These are phyloP conservation scores for Solanum pinnatisectum DNA, from an alignment of 257 asterid genomes.

Conservation along the genomic window DNA sequence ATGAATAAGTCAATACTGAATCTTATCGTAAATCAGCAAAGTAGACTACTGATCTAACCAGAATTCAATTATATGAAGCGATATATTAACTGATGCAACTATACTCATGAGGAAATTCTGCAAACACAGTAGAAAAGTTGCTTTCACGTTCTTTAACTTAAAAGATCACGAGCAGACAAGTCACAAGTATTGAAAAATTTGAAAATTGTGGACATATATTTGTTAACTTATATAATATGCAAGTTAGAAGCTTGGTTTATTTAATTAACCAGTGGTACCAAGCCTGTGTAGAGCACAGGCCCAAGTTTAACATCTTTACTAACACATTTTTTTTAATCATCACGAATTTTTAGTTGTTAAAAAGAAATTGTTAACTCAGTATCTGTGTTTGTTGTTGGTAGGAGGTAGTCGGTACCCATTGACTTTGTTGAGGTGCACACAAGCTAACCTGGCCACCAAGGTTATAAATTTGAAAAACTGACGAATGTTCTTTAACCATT, in stretches of 20 bases:
- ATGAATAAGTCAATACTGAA: neutral
- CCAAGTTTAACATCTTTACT: neutral
- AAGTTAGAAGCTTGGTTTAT: neutral
- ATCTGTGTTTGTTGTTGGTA: neutral
- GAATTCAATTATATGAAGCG: neutral
- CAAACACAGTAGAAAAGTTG: neutral
- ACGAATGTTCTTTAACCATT: neutral
- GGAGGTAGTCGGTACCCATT: neutral
- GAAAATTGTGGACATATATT: neutral
- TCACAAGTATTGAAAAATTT: neutral
- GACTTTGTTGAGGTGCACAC: neutral
- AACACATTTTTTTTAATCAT: neutral
- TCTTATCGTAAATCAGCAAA: neutral
- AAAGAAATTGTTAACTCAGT: neutral
- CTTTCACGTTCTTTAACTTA: neutral
- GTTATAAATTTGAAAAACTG: neutral
- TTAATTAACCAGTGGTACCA: neutral
- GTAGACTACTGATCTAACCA: neutral
- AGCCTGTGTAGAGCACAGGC: neutral
- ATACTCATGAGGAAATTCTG: neutral
- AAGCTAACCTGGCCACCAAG: neutral
- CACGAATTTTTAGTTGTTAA: neutral
- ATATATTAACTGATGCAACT: neutral
- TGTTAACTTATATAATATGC: neutral
- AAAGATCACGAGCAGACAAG: neutral